Percentiles rank a stretch among this genome's conserved stretches.
Evolutionary conservation across 164 flowering plant species (phyloP).

Genomic region (Saururus chinensis): DNA sequence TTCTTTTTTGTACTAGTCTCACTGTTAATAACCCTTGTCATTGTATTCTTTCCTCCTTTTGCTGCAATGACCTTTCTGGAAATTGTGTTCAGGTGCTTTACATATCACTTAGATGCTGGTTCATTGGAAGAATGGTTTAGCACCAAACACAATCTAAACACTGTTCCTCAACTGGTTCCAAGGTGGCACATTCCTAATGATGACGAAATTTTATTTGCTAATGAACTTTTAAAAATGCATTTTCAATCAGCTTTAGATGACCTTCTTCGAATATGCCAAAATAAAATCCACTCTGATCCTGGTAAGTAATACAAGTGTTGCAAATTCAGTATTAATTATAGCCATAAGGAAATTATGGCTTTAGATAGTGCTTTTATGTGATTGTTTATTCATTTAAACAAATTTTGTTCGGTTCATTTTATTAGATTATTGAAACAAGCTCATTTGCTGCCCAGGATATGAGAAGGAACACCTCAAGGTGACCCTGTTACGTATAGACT

Average conservation of each 20-base stretch:
- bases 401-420: not conserved
- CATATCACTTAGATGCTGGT: conserved; percentile 48
- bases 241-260: conserved; percentile 78
- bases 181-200: conserved; percentile 80
- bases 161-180: conserved; percentile 28
- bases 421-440: conserved; percentile 9
- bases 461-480: conserved; percentile 97
- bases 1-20: not conserved
- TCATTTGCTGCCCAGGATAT: conserved; percentile 37
- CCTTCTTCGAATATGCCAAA: conserved; percentile 64
- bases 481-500: conserved; percentile 81
- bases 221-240: conserved; percentile 79
- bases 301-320: conserved; percentile 27
- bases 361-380: not conserved
- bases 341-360: not conserved
- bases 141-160: conserved; percentile 49
- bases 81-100: conserved; percentile 40
- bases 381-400: not conserved
- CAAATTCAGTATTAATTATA: not conserved
- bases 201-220: conserved; percentile 74
- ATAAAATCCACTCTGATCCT: conserved; percentile 62
- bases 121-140: conserved; percentile 82
- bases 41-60: not conserved
- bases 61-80: not conserved
- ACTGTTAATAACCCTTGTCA: not conserved